A percentile compares a stretch with the other conserved stretches of the same genome.
These are phyloP conservation scores for Cryphonectria radicalis DNA, from an alignment of 2,329 filamentous ascomycete genomes.

Conservation along the genomic window DNA sequence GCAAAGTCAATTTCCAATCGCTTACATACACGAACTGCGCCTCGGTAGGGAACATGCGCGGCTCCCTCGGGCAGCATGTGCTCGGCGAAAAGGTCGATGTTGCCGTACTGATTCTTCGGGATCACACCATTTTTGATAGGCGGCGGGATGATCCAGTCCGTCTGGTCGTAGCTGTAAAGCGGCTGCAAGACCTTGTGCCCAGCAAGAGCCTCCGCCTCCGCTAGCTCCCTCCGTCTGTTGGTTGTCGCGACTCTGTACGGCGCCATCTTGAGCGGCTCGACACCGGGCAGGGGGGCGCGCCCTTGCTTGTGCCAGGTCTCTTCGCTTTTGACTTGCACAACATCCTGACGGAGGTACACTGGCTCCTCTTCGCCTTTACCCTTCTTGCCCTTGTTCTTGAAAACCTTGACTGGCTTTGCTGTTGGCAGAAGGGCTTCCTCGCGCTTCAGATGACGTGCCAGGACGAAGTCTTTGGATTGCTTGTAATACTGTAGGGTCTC, in stretches of 20 bases:
- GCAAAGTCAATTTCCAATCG: slow-evolving; percentile 85
- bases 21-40: slow-evolving; percentile 79
- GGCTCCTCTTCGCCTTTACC: slow-evolving; percentile 74
- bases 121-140: slow-evolving; percentile 85
- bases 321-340: slow-evolving; percentile 83
- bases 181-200: slow-evolving; percentile 87
- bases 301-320: slow-evolving; percentile 99
- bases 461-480: slow-evolving; percentile 79
- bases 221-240: slow-evolving; percentile 84
- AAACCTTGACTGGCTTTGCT: slow-evolving; percentile 73
- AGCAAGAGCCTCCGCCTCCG: slow-evolving; percentile 78
- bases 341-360: slow-evolving; percentile 78
- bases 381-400: slow-evolving; percentile 74
- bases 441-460: slow-evolving; percentile 84
- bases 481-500: slow-evolving; percentile 91
- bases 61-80: slow-evolving; percentile 87
- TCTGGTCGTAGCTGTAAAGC: slow-evolving; percentile 82
- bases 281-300: slow-evolving; percentile 71
- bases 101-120: slow-evolving; percentile 92
- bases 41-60: slow-evolving; percentile 79
- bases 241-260: slow-evolving; percentile 90
- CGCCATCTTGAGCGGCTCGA: slow-evolving; percentile 80
- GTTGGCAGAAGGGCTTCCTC: slow-evolving; percentile 82
- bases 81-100: slow-evolving; percentile 93
- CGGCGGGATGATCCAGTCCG: slow-evolving; percentile 91